Base-by-base conservation (phyloP, 2,329 filamentous ascomycete genomes). In the Furcasterigmium sp. region DNA sequence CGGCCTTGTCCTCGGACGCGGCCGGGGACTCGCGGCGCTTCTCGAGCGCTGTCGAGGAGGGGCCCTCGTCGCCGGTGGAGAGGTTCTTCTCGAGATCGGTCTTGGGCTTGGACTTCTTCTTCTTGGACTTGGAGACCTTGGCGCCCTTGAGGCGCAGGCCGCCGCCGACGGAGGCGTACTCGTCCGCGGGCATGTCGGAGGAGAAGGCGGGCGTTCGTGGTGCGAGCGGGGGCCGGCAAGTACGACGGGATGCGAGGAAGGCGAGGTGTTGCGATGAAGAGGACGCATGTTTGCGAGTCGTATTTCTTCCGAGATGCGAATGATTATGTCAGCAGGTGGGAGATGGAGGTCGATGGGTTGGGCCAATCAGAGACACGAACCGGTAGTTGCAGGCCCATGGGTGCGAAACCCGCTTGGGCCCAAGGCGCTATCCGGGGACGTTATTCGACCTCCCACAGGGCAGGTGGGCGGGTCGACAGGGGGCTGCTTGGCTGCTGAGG, bases 131-230 rank as follows among this genome's bases (percentile, higher is more conserved):
- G 49, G 75, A 62, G 23, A 79, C 69, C 56, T 82, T 83, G 48
- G 72, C 77, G 56, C 90, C 89, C 69, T 96, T 96, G 47, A 96
- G 77, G 60, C 88, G 91, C 26, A 96, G 78, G 48, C 84, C 85
- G 45, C 80, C 75, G 47, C 77, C 75, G 44, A 72, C 65, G 49
- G 80, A 69, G 38, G 75, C 65, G 69, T 94, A 94, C 53, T 94
- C 87, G 62, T 87, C 84, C 43, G 80, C 75, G 19, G 83, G 78
- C 85, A 90, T 90, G 37, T 35, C 23, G 35, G 21, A 10, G 10
- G 41, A 9, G 11, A 34, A 30, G 11, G 19, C 14, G 9, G 19
- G 5, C 18, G 9, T 20, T n/a, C 2, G 35, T 6, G 9, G 35
- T n/a, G 23, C 23, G 23, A 26, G n/a, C n/a, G n/a, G n/a, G n/a